These are phyloP conservation scores for Fusarium setosum DNA, from an alignment of 2,329 filamentous ascomycete species.

Conservation along the genomic window DNA sequence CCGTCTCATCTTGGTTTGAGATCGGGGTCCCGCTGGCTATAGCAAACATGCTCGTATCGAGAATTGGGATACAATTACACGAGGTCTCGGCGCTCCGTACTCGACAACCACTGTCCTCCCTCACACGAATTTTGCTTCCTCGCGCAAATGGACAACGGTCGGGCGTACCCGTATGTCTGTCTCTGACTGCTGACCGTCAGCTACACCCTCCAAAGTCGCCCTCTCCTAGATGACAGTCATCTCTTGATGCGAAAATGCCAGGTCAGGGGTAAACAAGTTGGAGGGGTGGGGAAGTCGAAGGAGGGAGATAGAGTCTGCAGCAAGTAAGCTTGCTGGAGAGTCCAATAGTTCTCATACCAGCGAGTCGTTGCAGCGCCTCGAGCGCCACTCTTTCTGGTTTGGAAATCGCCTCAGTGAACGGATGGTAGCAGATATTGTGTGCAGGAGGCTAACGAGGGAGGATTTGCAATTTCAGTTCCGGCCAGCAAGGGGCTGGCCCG, in stretches of 20 bases:
- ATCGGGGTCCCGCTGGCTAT: conserved; percentile 2
- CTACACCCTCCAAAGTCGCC: not conserved
- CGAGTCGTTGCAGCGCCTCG: not conserved
- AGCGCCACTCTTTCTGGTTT: conserved; percentile 4
- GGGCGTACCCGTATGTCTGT: not conserved
- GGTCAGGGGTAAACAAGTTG: conserved; percentile 29
- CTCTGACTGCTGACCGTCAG: too few species aligned
- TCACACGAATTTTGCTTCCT: not conserved
- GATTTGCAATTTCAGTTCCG: not conserved
- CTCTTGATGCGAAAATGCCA: conserved; percentile 8
- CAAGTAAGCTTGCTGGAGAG: conserved; percentile 20
- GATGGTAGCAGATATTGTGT: not conserved
- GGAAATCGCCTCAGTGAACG: not conserved
- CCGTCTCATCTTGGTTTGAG: conserved; percentile 29
- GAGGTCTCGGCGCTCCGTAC: not conserved
- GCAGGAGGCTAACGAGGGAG: not conserved
- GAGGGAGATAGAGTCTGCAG: conserved; percentile 3
- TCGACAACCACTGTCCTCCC: conserved; percentile 1
- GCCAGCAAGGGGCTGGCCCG: conserved; percentile 1
- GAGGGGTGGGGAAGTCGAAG: conserved; percentile 24
- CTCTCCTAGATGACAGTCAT: not conserved
- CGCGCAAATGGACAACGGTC: not conserved
- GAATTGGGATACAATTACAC: not conserved
- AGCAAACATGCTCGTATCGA: conserved; percentile 25
- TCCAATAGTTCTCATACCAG: conserved; percentile 14